Conservation (phyloP, 2,329 filamentous ascomycete genomes). For the Phyllachora maydis region DNA sequence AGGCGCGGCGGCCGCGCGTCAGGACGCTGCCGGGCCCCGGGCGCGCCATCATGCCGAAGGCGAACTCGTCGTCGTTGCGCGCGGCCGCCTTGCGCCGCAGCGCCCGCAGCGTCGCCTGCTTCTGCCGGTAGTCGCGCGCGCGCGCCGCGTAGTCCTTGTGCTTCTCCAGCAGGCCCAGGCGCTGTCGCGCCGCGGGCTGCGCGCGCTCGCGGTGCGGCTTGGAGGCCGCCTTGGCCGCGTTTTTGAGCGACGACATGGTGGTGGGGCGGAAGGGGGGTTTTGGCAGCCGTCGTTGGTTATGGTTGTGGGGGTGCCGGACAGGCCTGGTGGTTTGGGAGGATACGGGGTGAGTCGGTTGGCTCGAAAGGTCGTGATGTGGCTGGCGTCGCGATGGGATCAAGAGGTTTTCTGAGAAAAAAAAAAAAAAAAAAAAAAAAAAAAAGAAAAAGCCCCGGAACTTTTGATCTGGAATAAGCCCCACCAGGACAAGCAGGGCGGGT, state of each 20-base stretch:
- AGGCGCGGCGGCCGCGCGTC: conserved; percentile 20
- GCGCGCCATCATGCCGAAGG: conserved; percentile 47
- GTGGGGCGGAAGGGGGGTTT: conserved; percentile 2
- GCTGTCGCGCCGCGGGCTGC: conserved; percentile 63
- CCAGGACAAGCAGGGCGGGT: no score
- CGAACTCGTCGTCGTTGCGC: conserved; percentile 55
- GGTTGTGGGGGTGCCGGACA: neutral
- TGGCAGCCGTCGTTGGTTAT: conserved; percentile 1
- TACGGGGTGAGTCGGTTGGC: no score
- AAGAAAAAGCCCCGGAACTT: no score
- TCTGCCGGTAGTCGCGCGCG: conserved; percentile 44
- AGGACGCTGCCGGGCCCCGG: conserved; percentile 33
- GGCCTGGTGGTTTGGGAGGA: no score
- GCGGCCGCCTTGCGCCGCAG: conserved; percentile 41
- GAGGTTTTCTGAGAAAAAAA: no score
- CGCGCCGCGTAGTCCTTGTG: conserved; percentile 62
- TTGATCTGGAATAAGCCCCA: no score
- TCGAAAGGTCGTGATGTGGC: no score
- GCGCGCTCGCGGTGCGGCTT: conserved; percentile 82
- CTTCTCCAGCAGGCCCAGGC: conserved; percentile 87
- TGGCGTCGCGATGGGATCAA: no score
- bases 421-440: no score
- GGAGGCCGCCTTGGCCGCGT: no score
- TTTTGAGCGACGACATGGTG: no score
- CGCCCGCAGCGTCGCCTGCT: conserved; percentile 36